A percentile compares a stretch with the other conserved stretches of the same genome.
phyloP scores from a whole-genome alignment of 495 filamentous ascomycete species.

The Neurospora terricola region DNA sequence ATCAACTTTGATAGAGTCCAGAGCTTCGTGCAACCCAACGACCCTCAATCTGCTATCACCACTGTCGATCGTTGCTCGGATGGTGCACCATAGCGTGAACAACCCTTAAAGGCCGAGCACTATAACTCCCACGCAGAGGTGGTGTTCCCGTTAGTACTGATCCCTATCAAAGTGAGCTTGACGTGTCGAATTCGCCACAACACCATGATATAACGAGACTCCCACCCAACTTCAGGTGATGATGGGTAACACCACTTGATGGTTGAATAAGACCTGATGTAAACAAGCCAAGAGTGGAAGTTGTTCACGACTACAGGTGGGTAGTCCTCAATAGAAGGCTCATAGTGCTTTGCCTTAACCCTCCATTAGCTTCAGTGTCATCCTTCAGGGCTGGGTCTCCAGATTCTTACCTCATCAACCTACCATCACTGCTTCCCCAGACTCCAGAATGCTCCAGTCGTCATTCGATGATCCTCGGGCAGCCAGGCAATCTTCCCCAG shows the following conservation, averaged over 20 bases:
- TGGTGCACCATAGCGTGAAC: not conserved
- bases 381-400: not conserved
- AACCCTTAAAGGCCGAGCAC: too few species aligned
- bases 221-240: not conserved
- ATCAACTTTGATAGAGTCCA: not conserved
- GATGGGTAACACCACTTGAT: not conserved
- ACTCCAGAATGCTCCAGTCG: too few species aligned
- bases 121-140: too few species aligned
- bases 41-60: not conserved
- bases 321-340: too few species aligned
- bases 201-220: not conserved
- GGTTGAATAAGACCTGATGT: not conserved
- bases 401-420: not conserved
- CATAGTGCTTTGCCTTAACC: too few species aligned
- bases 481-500: not conserved
- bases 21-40: not conserved
- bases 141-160: too few species aligned
- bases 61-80: not conserved
- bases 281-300: not conserved
- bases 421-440: not conserved
- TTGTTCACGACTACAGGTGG: too few species aligned
- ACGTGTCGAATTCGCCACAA: not conserved
- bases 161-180: not conserved
- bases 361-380: not conserved
- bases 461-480: too few species aligned